Base-by-base conservation (phyloP, 192 early-diverging fungal genomes). In the Podochytrium sp. region DNA sequence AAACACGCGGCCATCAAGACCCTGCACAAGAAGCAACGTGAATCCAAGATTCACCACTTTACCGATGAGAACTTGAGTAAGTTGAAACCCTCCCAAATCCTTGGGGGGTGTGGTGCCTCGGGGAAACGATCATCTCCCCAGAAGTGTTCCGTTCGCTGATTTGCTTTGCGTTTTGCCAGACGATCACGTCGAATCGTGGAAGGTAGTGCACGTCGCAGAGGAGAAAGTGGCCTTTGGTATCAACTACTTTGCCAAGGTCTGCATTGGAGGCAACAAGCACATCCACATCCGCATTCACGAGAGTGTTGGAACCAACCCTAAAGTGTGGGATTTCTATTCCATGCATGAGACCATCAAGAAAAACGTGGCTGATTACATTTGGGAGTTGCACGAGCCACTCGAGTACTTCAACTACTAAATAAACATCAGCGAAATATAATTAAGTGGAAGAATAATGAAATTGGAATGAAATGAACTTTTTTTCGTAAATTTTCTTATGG, bases 331-430 rank as follows among this genome's bases (percentile, higher is more conserved):
- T 25, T 57, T 57, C 25, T 57, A 57, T 25, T 57, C 55, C 14
- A 7, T 57, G 6, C 55, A 57, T 27, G 55, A 57, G 25, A 57
- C 55, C 55, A 57, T 57, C 55, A 57, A 57, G 27, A 7, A 57
- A 6, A 27, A 57, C 29, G 55, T 16, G 29, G 55, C 29, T 27
- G 7, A 7, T 6, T 57, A 25, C 55, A 57, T 57, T 30, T 57
- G 55, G 55, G 27, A 7, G 6, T 7, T 57, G 6, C 5, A 10
- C 7, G 55, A 57, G 55, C 55, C 55, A 10, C 55, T 57, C 25
- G 55, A 16, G 6, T 57, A 57, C 55, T 57, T 57, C 55, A 57
- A 57, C 55, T 7, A 7, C 7, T 57, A 25, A 57, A n/a, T n/a
- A n/a, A n/a, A n/a, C n/a, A n/a, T n/a, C n/a, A n/a, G n/a, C n/a